phyloP scores from a whole-genome alignment of 73 alveolate species.

The Symbiodinium pilosum region DNA sequence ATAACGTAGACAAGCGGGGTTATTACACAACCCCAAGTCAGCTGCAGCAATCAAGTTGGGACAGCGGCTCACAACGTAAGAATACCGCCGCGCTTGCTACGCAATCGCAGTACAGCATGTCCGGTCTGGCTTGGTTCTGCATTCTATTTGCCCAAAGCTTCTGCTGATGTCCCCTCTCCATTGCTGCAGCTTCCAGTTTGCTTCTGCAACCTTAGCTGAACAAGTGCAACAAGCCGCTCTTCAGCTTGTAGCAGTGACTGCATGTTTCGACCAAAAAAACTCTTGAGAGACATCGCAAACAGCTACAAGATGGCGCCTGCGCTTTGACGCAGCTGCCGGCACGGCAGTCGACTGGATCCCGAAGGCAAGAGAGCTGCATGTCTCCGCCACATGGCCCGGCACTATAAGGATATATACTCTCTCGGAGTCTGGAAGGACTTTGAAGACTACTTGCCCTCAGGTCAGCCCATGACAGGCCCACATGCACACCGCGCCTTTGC shows the following conservation, averaged over 20 bases:
- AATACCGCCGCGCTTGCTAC: background rate
- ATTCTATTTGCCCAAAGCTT: background rate
- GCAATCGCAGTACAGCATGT: background rate
- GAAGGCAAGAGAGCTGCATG: constrained; percentile 5
- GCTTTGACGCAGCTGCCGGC: constrained; percentile 31
- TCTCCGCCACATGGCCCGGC: background rate
- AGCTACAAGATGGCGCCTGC: background rate
- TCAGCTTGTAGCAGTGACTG: background rate
- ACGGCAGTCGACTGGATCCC: background rate
- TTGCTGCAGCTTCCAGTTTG: constrained; percentile 31
- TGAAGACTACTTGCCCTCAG: too few species aligned
- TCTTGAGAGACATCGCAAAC: background rate
- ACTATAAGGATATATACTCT: background rate
- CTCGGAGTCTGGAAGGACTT: too few species aligned
- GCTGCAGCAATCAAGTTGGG: too few species aligned
- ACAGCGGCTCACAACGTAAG: background rate
- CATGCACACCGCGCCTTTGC: too few species aligned
- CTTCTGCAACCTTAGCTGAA: background rate
- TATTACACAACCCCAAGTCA: too few species aligned
- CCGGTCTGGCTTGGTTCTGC: background rate
- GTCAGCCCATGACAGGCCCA: too few species aligned
- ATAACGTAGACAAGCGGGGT: too few species aligned
- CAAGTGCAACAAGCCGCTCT: background rate
- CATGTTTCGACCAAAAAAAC: too few species aligned
- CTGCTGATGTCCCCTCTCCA: constrained; percentile 24